Conservation (phyloP, 2,329 filamentous ascomycete genomes). For the Fusarium stilboides region DNA sequence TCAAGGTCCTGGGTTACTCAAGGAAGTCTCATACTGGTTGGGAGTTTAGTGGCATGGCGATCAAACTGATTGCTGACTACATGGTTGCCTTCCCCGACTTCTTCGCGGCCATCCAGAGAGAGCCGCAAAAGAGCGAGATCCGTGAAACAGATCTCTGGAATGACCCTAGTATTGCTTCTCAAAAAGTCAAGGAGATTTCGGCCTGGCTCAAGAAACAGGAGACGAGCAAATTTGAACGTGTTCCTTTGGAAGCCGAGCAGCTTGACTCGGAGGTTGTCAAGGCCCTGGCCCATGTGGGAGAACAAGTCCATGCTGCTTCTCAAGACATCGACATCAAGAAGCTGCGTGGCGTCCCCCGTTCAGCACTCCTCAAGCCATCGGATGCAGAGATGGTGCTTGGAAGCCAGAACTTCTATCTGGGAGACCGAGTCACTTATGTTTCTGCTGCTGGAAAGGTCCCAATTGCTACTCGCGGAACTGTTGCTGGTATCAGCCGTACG, state of each 20-base stretch:
- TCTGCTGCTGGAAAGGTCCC: constrained; percentile 95
- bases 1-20: constrained; percentile 96
- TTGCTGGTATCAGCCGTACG: constrained; percentile 94
- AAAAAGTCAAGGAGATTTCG: constrained; percentile 92
- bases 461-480: constrained; percentile 90
- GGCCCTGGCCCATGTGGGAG: constrained; percentile 82
- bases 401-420: constrained; percentile 85
- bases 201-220: constrained; percentile 94
- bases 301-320: constrained; percentile 69
- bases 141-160: constrained; percentile 90
- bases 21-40: constrained; percentile 88
- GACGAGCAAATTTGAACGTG: constrained; percentile 91
- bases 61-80: constrained; percentile 86
- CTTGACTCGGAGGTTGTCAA: constrained; percentile 92
- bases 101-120: constrained; percentile 87
- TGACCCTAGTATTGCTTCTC: constrained; percentile 76
- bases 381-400: constrained; percentile 95
- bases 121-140: constrained; percentile 88
- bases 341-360: constrained; percentile 85
- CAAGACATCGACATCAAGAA: constrained; percentile 74
- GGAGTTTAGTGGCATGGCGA: constrained; percentile 92
- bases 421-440: constrained; percentile 93
- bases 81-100: constrained; percentile 97
- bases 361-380: constrained; percentile 90
- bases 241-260: constrained; percentile 97